A percentile compares a stretch with the other conserved stretches of the same genome.
Conservation (phyloP, 805 yeast genomes). For the Starmerella stellata region DNA sequence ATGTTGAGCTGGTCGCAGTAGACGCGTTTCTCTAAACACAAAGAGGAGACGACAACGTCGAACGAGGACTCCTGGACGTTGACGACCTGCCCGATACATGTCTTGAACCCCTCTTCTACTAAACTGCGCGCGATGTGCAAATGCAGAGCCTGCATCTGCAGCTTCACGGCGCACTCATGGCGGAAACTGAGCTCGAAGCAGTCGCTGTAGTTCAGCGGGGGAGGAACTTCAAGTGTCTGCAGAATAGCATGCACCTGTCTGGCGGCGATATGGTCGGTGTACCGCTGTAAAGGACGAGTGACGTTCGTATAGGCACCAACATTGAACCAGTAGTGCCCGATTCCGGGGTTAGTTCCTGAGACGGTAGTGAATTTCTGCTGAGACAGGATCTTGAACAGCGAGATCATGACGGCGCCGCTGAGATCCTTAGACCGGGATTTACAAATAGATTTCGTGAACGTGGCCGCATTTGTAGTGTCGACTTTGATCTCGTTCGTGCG, state of each 20-base stretch:
- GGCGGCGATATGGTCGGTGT: slow-evolving; percentile 83
- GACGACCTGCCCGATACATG: slow-evolving; percentile 69
- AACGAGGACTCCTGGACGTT: slow-evolving; percentile 94
- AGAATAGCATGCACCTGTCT: slow-evolving; percentile 66
- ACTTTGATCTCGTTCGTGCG: slow-evolving; percentile 34
- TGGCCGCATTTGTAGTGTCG: slow-evolving; percentile 56
- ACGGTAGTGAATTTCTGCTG: slow-evolving; percentile 79
- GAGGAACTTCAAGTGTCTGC: slow-evolving; percentile 11
- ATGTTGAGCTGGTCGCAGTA: slow-evolving; percentile 78
- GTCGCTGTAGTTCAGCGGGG: not conserved
- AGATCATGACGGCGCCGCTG: slow-evolving; percentile 59
- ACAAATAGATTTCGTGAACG: slow-evolving; percentile 54
- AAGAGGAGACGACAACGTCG: slow-evolving; percentile 73
- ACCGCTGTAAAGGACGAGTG: slow-evolving; percentile 80
- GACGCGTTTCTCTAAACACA: slow-evolving; percentile 28
- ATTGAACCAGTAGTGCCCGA: slow-evolving; percentile 65
- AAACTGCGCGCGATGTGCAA: slow-evolving; percentile 31
- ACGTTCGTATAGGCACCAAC: slow-evolving; percentile 81
- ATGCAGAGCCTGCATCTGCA: slow-evolving; percentile 91
- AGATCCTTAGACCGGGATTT: slow-evolving; percentile 40
- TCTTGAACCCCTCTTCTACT: slow-evolving; percentile 48
- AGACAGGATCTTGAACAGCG: slow-evolving; percentile 62
- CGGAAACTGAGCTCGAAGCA: slow-evolving; percentile 67
- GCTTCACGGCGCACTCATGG: slow-evolving; percentile 80
- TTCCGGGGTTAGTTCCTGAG: slow-evolving; percentile 67